Conservation (phyloP, 345 rosid species). For the Bretschneidera sinensis region DNA sequence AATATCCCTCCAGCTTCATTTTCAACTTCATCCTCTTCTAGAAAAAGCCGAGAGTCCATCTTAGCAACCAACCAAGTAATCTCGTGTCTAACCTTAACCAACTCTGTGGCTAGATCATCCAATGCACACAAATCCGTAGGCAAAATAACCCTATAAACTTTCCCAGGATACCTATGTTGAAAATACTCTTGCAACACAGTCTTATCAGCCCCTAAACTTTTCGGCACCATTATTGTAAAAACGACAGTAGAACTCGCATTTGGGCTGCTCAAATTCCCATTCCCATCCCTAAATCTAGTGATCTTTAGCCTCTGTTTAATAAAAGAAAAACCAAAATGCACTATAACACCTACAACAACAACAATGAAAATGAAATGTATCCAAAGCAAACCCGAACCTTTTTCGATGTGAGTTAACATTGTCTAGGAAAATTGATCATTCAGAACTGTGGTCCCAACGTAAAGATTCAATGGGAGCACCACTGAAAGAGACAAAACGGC, state of each 20-base stretch:
- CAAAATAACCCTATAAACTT: constrained; percentile 65
- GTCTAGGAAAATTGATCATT: constrained; percentile 84
- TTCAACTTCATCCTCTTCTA: constrained; percentile 43
- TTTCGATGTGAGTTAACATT: constrained; percentile 70
- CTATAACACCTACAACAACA: constrained; percentile 45
- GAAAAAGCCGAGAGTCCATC: constrained; percentile 69
- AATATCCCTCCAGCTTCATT: constrained; percentile 26
- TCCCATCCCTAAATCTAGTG: constrained; percentile 92
- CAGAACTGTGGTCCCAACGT: constrained; percentile 66
- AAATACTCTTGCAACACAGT: constrained; percentile 66
- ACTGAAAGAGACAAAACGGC: constrained; percentile 52
- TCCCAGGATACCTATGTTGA: constrained; percentile 72
- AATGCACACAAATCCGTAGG: constrained; percentile 97
- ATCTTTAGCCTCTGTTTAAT: constrained; percentile 63
- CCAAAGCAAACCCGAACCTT: constrained; percentile 82
- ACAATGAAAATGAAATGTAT: constrained; percentile 74
- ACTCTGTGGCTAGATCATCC: constrained; percentile 82
- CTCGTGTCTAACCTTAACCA: constrained; percentile 77
- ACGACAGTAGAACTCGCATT: constrained; percentile 65
- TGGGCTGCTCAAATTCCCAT: constrained; percentile 76
- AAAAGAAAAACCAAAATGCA: constrained; percentile 67
- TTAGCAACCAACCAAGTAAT: constrained; percentile 87
- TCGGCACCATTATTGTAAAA: constrained; percentile 85
- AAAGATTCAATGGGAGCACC: constrained; percentile 74
- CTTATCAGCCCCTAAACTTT: constrained; percentile 66